phyloP scores from a whole-genome alignment of 73 alveolate genomes.

The Blepharisma stoltei region DNA sequence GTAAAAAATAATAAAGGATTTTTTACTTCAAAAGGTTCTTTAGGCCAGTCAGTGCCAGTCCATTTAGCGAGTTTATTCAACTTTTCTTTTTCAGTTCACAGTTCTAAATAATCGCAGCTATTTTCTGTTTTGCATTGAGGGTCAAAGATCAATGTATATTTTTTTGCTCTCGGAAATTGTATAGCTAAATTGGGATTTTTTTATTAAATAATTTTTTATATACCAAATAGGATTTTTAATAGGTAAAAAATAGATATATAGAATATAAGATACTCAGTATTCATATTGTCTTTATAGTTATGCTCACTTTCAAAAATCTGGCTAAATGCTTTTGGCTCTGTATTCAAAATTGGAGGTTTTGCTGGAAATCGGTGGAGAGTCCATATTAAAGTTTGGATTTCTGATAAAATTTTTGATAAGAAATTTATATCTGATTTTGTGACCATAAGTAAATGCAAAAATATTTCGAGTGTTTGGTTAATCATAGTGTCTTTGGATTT shows the following conservation, averaged over 20 bases:
- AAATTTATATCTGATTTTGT: background rate
- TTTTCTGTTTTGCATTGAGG: conserved; percentile 22
- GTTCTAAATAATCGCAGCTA: background rate
- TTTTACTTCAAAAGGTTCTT: conserved; percentile 10
- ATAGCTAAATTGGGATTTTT: too few relatives aligned
- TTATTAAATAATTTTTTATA: too few relatives aligned
- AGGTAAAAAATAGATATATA: too few relatives aligned
- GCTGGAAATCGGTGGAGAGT: background rate
- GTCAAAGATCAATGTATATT: background rate
- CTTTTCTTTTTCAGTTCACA: background rate
- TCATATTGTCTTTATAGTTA: too few relatives aligned
- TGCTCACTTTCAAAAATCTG: too few relatives aligned
- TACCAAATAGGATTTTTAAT: too few relatives aligned
- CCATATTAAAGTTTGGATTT: background rate
- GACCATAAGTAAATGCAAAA: background rate
- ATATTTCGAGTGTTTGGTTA: background rate
- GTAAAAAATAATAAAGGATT: background rate
- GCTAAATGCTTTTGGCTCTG: background rate
- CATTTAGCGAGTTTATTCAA: background rate
- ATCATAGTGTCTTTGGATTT: background rate
- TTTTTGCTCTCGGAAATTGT: too few relatives aligned
- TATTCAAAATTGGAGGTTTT: background rate
- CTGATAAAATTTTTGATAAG: conserved; percentile 10
- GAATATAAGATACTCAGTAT: too few relatives aligned
- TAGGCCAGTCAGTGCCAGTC: background rate